Base-by-base conservation (phyloP, 139 green algal genomes). In the Chlamydomonas eustigma region DNA sequence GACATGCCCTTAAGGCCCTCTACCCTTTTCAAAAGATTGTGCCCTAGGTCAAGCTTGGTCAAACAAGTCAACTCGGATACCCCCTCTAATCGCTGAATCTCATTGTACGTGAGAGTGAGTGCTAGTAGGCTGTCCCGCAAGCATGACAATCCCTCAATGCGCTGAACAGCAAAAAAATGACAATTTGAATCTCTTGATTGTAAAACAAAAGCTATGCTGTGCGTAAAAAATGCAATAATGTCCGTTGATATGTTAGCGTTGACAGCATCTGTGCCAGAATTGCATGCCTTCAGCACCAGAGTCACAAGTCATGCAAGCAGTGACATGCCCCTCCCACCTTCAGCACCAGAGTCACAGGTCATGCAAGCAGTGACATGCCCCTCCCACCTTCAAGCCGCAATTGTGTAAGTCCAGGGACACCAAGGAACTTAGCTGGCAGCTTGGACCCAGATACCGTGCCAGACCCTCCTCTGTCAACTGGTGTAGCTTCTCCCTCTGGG, bases 71-170 rank as follows among this genome's bases (percentile, higher is more conserved):
- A 66, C n/a, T 79, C 64, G 28, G 66, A 70, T 64, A 93, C 70
- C 25, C 83, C 85, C 64, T 92, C 86, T 44, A 94, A 78, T 24
- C 74, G 84, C 2, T 74, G 64, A 6, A 94, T 58, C 65, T 88
- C 78, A 71, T 94, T 94, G 89, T 86, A 92, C 50, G 75, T 92
- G 38, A 90, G 72, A 39, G 88, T 78, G 66, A 93, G 80, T 24
- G 36, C 63, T 66, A 76, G 73, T 28, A 87, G 28, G 12, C 50
- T 73, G n/a, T 58, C 50, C 34, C 71, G 32, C 50, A 71, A 30
- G 73, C 50, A 4, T 22, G 25, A 1, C 73, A 66, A 39, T 8
- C 30, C 30, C 31, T 44, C 30, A 6, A 72, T 50, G 64, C 30
- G 64, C 18, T 30, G 30, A 22, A n/a, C n/a, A n/a, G n/a, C n/a